Evolutionary conservation across 2,329 filamentous ascomycete genomes (phyloP).

Genomic region (Exophiala xenobiotica): DNA sequence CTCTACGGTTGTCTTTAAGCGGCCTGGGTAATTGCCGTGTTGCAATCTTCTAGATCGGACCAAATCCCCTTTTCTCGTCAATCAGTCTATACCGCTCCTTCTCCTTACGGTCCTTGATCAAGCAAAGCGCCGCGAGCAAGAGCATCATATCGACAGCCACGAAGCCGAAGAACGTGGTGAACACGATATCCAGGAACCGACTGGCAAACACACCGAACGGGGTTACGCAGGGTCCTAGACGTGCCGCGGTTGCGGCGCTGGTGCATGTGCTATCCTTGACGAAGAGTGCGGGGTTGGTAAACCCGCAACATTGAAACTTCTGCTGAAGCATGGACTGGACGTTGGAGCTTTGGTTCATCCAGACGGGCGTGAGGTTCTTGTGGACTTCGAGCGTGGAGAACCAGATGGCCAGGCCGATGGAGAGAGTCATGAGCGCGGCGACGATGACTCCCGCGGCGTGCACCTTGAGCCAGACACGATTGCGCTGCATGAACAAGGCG

Average conservation of each 20-base stretch:
- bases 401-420: conserved; percentile 68
- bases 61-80: conserved; percentile 68
- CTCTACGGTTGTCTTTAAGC: not conserved
- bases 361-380: conserved; percentile 61
- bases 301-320: conserved; percentile 79
- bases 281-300: conserved; percentile 70
- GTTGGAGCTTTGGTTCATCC: conserved; percentile 55
- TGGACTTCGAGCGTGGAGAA: conserved; percentile 69
- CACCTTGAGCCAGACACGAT: conserved; percentile 68
- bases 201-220: conserved; percentile 69
- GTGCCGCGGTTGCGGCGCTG: conserved; percentile 67
- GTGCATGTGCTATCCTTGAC: conserved; percentile 67
- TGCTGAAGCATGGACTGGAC: conserved; percentile 70
- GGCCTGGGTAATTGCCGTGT: no score
- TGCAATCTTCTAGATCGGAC: no score
- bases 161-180: conserved; percentile 77
- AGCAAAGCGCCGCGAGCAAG: conserved; percentile 66
- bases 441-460: conserved; percentile 65
- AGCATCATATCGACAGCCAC: conserved; percentile 68
- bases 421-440: conserved; percentile 63
- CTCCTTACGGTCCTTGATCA: conserved; percentile 79
- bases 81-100: conserved; percentile 75
- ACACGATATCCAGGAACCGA: conserved; percentile 70
- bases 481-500: conserved; percentile 65
- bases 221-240: conserved; percentile 67